A percentile compares a stretch with the other conserved stretches of the same genome.
Evolutionary conservation across 1,139 yeast genomes (phyloP).

Genomic region (Suhomyces atakaporum): DNA sequence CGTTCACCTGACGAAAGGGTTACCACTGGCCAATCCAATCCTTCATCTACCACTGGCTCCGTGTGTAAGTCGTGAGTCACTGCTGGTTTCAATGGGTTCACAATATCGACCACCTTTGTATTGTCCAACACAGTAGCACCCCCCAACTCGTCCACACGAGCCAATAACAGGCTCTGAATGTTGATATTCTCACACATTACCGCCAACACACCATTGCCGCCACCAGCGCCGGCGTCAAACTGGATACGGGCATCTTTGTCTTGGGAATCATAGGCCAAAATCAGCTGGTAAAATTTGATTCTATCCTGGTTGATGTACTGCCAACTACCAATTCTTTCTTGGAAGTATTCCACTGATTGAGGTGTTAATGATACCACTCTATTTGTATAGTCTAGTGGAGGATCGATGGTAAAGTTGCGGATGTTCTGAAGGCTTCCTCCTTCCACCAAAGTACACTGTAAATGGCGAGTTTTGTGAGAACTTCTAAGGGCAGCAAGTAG

Average conservation of each 20-base stretch:
- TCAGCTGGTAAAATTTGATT: slow-evolving; percentile 75
- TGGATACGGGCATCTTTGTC: slow-evolving; percentile 67
- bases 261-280: slow-evolving; percentile 83
- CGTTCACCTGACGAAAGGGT: slow-evolving; percentile 64
- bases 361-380: slow-evolving; percentile 89
- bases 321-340: slow-evolving; percentile 73
- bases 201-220: slow-evolving; percentile 47
- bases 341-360: slow-evolving; percentile 65
- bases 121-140: slow-evolving; percentile 58
- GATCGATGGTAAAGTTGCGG: slow-evolving; percentile 49
- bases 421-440: slow-evolving; percentile 61
- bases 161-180: slow-evolving; percentile 70
- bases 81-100: slow-evolving; percentile 19
- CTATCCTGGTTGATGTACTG: slow-evolving; percentile 65
- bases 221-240: slow-evolving; percentile 48
- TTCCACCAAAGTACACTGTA: slow-evolving; percentile 73
- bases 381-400: slow-evolving; percentile 69
- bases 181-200: slow-evolving; percentile 90
- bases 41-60: slow-evolving; percentile 21
- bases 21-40: slow-evolving; percentile 75
- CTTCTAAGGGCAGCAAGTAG: slow-evolving; percentile 75
- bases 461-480: slow-evolving; percentile 59
- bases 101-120: slow-evolving; percentile 62
- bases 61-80: slow-evolving; percentile 7
- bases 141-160: slow-evolving; percentile 54